Conservation (phyloP, 805 yeast genomes). For the Cyberlindnera mrakii region DNA sequence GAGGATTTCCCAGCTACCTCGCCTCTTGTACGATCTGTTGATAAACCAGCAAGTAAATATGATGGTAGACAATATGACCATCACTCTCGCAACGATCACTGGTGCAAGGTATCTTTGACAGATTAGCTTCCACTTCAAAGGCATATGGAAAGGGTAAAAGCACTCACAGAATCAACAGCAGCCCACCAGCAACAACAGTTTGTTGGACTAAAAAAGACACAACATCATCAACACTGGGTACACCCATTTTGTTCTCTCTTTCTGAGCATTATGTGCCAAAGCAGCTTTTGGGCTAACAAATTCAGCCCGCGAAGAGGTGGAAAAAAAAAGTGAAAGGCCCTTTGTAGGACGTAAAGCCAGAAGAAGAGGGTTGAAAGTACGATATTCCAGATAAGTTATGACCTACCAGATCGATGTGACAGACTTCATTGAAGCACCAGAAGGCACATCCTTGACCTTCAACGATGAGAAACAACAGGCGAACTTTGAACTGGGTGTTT, state of each 20-base stretch:
- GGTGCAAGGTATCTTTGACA: too few species aligned
- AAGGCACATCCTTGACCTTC: slow-evolving; percentile 37
- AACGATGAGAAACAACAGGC: slow-evolving; percentile 66
- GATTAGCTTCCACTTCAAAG: too few species aligned
- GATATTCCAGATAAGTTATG: neutral
- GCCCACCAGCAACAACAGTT: too few species aligned
- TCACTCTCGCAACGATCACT: too few species aligned
- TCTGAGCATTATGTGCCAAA: too few species aligned
- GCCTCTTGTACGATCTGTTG: slow-evolving; percentile 12
- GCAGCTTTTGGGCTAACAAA: too few species aligned
- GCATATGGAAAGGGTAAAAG: too few species aligned
- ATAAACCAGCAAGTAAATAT: neutral
- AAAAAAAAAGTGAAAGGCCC: neutral
- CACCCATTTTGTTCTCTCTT: too few species aligned
- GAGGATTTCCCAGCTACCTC: slow-evolving; percentile 18
- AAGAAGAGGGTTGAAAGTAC: too few species aligned
- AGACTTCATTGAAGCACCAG: slow-evolving; percentile 49
- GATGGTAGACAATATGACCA: neutral
- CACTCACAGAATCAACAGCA: too few species aligned
- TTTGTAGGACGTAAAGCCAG: neutral
- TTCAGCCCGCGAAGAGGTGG: neutral
- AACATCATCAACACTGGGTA: too few species aligned
- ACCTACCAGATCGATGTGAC: slow-evolving; percentile 29
- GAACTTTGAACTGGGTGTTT: slow-evolving; percentile 86
- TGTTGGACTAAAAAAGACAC: too few species aligned